A percentile compares a stretch with the other conserved stretches of the same genome.
These are phyloP conservation scores for Platismatia glauca DNA, from an alignment of 495 filamentous ascomycete species.

Conservation along the genomic window DNA sequence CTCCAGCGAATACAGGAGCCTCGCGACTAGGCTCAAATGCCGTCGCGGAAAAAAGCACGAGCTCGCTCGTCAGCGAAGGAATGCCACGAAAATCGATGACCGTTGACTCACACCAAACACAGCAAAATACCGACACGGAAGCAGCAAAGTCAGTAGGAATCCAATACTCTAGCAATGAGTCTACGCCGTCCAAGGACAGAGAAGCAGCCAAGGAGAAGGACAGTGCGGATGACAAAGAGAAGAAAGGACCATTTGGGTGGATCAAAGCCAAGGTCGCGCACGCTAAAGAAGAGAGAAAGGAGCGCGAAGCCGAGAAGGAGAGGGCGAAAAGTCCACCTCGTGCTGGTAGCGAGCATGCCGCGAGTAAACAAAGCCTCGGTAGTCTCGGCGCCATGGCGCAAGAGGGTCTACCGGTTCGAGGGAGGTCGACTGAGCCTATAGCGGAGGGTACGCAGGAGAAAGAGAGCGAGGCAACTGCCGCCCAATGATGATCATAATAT, in stretches of 20 bases:
- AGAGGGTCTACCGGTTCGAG: conserved; percentile 10
- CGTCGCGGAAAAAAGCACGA: conserved; percentile 60
- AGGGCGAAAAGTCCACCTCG: conserved; percentile 46
- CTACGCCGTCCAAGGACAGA: conserved; percentile 29
- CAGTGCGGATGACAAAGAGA: conserved; percentile 39
- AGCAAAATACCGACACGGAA: conserved; percentile 31
- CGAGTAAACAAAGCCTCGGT: conserved; percentile 22
- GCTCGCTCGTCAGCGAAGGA: conserved; percentile 52
- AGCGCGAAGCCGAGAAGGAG: conserved; percentile 44
- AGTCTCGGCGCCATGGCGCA: conserved; percentile 23
- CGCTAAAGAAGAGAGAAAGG: conserved; percentile 59
- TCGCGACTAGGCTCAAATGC: conserved; percentile 47
- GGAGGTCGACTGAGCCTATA: conserved; percentile 11
- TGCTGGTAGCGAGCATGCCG: conserved; percentile 7
- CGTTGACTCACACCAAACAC: conserved; percentile 43
- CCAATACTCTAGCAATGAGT: conserved; percentile 31
- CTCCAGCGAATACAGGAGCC: conserved; percentile 39
- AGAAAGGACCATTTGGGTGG: conserved; percentile 72
- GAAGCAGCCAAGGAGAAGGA: conserved; percentile 25
- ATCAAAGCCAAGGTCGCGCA: conserved; percentile 77
- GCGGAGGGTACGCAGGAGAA: conserved; percentile 5
- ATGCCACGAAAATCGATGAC: conserved; percentile 46
- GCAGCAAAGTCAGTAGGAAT: conserved; percentile 23
- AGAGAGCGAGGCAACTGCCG: conserved; percentile 3
- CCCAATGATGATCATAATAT: neutral